These are phyloP conservation scores for Haplosporangium gracile DNA, from an alignment of 192 early-diverging fungal genomes.

Conservation along the genomic window DNA sequence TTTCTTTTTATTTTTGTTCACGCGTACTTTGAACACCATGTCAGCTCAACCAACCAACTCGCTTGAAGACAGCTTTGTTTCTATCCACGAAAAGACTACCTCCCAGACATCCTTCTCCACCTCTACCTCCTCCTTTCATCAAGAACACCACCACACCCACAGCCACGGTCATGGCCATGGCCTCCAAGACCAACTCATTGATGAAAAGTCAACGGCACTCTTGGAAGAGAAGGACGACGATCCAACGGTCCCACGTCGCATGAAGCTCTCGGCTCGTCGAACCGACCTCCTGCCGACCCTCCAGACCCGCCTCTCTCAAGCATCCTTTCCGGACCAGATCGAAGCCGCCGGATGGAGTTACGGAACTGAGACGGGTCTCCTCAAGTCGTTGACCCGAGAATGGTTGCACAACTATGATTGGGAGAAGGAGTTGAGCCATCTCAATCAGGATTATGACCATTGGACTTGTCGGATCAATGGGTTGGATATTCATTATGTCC, in stretches of 20 bases:
- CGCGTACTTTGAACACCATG: conserved; percentile 9
- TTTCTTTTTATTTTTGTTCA: neutral
- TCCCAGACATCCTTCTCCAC: neutral
- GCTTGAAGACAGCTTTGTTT: conserved; percentile 49
- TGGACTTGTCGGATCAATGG: conserved; percentile 49
- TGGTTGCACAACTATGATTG: conserved; percentile 44
- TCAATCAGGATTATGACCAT: conserved; percentile 40
- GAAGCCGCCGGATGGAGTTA: conserved; percentile 54
- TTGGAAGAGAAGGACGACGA: neutral
- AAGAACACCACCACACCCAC: neutral
- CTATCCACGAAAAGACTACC: conserved; percentile 18
- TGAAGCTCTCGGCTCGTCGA: conserved; percentile 33
- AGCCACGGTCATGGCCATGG: neutral
- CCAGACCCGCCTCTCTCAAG: conserved; percentile 27
- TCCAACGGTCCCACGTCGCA: conserved; percentile 29
- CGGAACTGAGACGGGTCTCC: conserved; percentile 25
- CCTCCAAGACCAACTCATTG: neutral
- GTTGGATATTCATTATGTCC: conserved; percentile 40
- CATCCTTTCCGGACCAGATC: conserved; percentile 47
- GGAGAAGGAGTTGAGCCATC: conserved; percentile 17
- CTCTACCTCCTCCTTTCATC: neutral
- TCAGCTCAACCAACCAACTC: conserved; percentile 1
- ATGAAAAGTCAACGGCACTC: neutral
- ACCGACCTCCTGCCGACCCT: conserved; percentile 36
- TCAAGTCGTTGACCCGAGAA: conserved; percentile 32